Base-by-base conservation (phyloP, 306 rosid species). In the Cucurbita maxima region DNA sequence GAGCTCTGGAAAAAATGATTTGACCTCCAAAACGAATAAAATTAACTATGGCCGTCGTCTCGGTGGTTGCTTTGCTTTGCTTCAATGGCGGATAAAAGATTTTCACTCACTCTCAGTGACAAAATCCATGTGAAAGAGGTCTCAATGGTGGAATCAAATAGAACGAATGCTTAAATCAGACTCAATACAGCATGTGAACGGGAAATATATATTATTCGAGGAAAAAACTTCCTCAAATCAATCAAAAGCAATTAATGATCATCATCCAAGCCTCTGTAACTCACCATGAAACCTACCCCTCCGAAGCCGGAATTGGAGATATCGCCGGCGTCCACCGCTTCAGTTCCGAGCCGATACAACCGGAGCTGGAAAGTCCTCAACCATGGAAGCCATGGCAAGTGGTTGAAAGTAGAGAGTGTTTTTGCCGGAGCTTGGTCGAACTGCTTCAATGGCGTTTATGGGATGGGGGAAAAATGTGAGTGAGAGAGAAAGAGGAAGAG, bases 121-220 rank as follows among this genome's bases (percentile, higher is more conserved):
- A 84, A 83, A 56, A 77, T 81, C 83, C 94, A 88, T 83, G 97
- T 88, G 96, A 82, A 77, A 77, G 76, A 79, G 78, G 75, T 38
- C 71, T 76, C 76, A 78, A 72, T 72, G 66, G 77, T 69, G 61
- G 34, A 58, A 47, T 58, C 38, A 69, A 16, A 37, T 16, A 52
- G 8, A 66, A 20, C 36, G 79, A 81, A 86, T 80, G 90, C 96
- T 88, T 90, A 62, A 77, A 86, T 74, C 82, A 76, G 76, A 90
- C 92, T 83, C 89, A n/a, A 59, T 87, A 82, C 55, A 41, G 86
- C 96, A 87, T 87, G 96, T 45, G 34, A 25, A 14, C 0, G 57
- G 19, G 13, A 25, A 45, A 18, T 20, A 67, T 47, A 69, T 69
- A 69, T 48, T 22, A 50, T 50, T 58, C 73, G 15, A 70, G 51